Conservation (phyloP, 495 filamentous ascomycete genomes). For the Copromyces sp. region DNA sequence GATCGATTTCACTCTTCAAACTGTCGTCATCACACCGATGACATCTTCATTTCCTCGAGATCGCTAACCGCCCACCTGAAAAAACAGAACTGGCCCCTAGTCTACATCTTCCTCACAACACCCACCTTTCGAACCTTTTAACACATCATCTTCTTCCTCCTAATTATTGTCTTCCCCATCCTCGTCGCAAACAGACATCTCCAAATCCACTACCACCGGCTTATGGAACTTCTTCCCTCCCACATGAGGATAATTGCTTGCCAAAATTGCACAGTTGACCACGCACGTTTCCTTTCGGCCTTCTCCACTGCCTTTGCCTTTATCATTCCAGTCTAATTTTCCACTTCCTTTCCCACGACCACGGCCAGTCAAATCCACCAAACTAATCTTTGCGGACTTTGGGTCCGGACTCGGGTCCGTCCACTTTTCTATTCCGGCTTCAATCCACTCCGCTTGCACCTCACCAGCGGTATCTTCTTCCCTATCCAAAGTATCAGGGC, state of each 20-base stretch:
- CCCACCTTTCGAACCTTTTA: neutral
- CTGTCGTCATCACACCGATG: no score
- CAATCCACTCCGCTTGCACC: constrained; percentile 13
- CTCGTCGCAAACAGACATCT: constrained; percentile 48
- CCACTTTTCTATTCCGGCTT: constrained; percentile 24
- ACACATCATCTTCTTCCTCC: neutral
- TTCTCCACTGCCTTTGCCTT: constrained; percentile 21
- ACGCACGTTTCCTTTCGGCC: constrained; percentile 58
- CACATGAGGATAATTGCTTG: constrained; percentile 52
- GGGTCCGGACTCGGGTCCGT: constrained; percentile 26
- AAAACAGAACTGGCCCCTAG: no score
- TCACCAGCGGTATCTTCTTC: constrained; percentile 18
- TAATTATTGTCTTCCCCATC: neutral
- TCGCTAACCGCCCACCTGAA: no score
- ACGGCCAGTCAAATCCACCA: constrained; percentile 32
- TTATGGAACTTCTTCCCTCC: constrained; percentile 54
- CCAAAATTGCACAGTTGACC: constrained; percentile 66
- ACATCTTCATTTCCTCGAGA: no score
- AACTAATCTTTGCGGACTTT: constrained; percentile 29
- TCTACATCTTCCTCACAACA: no score
- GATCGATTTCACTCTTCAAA: neutral
- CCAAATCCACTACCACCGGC: constrained; percentile 68
- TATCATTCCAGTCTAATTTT: constrained; percentile 21
- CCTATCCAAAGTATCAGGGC: neutral
- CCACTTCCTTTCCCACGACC: constrained; percentile 9